Evolutionary conservation across 345 rosid species (phyloP), one percentile per base, ranked within the genome.

Genomic region (Punica granatum): DNA sequence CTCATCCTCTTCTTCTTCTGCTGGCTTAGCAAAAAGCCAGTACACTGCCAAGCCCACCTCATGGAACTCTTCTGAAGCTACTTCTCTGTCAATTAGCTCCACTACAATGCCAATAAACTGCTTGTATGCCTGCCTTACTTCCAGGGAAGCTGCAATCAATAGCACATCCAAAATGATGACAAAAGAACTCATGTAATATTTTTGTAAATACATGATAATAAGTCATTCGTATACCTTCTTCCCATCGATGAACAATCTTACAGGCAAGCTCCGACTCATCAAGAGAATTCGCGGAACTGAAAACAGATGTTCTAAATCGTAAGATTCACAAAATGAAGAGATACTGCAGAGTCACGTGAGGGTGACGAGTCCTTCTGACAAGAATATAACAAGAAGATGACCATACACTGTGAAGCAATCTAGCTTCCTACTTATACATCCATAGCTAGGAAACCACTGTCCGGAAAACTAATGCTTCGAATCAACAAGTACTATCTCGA

Each of bases 211-310:
- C 66, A 66, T n/a, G n/a, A n/a, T n/a, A n/a, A n/a, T n/a, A n/a
- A n/a, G n/a, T n/a, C n/a, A n/a, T n/a, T n/a, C n/a, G n/a, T n/a
- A 34, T 67, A 92, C 98, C 97, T 88, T 85, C 92, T 73, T 90
- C 97, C 97, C 97, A 92, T 67, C 77, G 82, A 74, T 82, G 77
- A 65, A 92, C 88, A 60, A 92, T 90, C 84, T 78, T 88, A 75
- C 78, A 83, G 2, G 92, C 93, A 66, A 90, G 91, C 37, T 85
- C 93, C 33, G 97, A 88, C 72, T 88, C 93, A 64, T 81, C 86
- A 35, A 83, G 76, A 13, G 86, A 75, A 69, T 70, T 87, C 63
- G 72, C 78, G 3, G 65, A 7, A 59, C 89, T 84, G 68, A 67
- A 48, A 16, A 26, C 31, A 59, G 65, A 46, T 21, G 61, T 68